Base-by-base conservation (phyloP, 1,284 basidiomycete genomes). In the Volvariella volvacea region DNA sequence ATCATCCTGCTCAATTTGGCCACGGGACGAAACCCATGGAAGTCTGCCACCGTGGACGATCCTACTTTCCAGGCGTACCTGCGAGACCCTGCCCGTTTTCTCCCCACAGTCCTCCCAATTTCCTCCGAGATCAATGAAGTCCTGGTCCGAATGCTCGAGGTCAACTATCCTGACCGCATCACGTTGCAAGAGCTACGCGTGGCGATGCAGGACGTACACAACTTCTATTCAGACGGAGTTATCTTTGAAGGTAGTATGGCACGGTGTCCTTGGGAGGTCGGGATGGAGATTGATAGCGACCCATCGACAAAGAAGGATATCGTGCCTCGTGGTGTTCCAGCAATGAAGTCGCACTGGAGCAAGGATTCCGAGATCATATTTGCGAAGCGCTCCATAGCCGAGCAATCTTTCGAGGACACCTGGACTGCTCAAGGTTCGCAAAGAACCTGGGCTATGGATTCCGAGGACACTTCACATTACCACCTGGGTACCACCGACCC, bases 11-110 rank as follows among this genome's bases (percentile, higher is more conserved):
- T 98, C 59, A 98, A 98, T 65, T 80, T 99, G 41, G 86, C 91
- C 22, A 96, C 91, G 32, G 92, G 92, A 2, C 82, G 93, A 40
- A 97, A 98, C 59, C 95, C 94, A 2, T 99, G 96, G 96, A 89
- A 91, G 63, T 88, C 90, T 42, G 94, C 96, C 1, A 86, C 83
- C 30, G 65, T 65, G 1, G 70, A 78, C 41, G 85, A 88, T 56
- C 75, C 77, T 39, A 83, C 81, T 1, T 88, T 84, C 66, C 75
- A 77, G 54, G 78, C 78, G 0, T 87, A 86, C 55, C 68, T 80
- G 40, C 71, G 71, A 47, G 71, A 80, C 46, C 80, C 82, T n/a
- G 48, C 58, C 20, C 68, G 68, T 47, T 84, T 85, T 66, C 72
- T 88, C 25, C 74, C 76, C 17, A 78, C 74, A 38, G 79, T 83